phyloP scores from a whole-genome alignment of 2,329 filamentous ascomycete species.

The Byssothecium circinans region DNA sequence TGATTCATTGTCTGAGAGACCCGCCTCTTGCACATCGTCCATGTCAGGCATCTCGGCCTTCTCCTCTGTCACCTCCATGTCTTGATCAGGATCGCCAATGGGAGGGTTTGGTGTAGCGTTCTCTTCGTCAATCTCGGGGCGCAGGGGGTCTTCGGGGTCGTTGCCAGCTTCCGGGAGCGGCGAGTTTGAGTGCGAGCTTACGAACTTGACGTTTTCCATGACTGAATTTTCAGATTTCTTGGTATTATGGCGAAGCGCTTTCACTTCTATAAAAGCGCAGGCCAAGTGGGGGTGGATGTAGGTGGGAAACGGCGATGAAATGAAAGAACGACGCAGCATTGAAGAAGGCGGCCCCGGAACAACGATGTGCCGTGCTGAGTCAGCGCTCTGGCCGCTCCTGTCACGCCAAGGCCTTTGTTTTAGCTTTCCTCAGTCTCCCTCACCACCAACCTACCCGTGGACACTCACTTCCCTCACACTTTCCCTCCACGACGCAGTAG shows the following conservation, averaged over 20 bases:
- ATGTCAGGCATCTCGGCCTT: slow-evolving; percentile 41
- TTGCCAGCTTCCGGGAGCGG: slow-evolving; percentile 51
- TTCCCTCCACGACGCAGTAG: neutral
- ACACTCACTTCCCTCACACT: neutral
- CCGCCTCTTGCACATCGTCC: slow-evolving; percentile 43
- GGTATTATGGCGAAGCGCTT: neutral
- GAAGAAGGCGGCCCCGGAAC: slow-evolving; percentile 2
- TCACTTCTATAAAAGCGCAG: neutral
- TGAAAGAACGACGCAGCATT: slow-evolving; percentile 5
- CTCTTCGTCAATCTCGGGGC: slow-evolving; percentile 53
- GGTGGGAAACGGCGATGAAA: neutral
- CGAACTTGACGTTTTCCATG: slow-evolving; percentile 51
- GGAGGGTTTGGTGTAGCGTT: slow-evolving; percentile 49
- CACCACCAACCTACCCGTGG: too few species aligned
- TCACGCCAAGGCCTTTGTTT: neutral
- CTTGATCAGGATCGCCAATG: slow-evolving; percentile 46
- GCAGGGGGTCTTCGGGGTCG: slow-evolving; percentile 50
- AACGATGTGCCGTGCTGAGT: slow-evolving; percentile 4
- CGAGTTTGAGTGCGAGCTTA: slow-evolving; percentile 41
- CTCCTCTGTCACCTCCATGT: slow-evolving; percentile 49
- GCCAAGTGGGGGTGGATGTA: neutral
- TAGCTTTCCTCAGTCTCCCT: neutral
- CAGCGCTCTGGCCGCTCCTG: neutral
- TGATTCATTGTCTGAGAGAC: slow-evolving; percentile 62
- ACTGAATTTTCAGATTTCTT: neutral